These are phyloP conservation scores for Leccinum disarticulatum DNA, from an alignment of 768 basidiomycete genomes.

Conservation along the genomic window DNA sequence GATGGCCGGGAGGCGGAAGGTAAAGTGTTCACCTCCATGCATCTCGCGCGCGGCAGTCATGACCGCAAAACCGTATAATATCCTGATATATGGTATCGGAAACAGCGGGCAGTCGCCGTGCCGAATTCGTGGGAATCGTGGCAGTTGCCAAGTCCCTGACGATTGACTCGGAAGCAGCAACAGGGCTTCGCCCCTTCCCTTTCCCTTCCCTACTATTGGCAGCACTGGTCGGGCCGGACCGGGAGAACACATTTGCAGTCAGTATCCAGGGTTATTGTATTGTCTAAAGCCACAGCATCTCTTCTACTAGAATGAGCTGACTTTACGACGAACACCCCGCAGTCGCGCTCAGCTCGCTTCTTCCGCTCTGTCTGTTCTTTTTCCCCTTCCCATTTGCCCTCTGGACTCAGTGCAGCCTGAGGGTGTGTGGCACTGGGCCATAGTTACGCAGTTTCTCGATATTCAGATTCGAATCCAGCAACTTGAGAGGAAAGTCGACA, in stretches of 20 bases:
- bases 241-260: slow-evolving; percentile 51
- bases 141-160: too few relatives aligned
- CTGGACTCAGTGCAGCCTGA: neutral
- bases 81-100: too few relatives aligned
- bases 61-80: too few relatives aligned
- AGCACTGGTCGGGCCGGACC: too few relatives aligned
- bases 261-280: slow-evolving; percentile 41
- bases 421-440: too few relatives aligned
- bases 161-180: too few relatives aligned
- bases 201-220: neutral
- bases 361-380: slow-evolving; percentile 26
- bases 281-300: slow-evolving; percentile 2
- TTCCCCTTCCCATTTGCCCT: neutral
- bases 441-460: neutral
- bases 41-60: too few relatives aligned
- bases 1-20: neutral
- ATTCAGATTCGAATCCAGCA: neutral
- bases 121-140: too few relatives aligned
- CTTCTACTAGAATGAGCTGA: slow-evolving; percentile 1
- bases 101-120: too few relatives aligned
- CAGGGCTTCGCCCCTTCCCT: too few relatives aligned
- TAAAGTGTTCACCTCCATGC: neutral
- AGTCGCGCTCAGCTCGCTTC: slow-evolving; percentile 38
- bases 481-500: neutral
- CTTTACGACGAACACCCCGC: neutral